Percentiles rank a stretch among this genome's conserved stretches.
Evolutionary conservation across 1,284 basidiomycete species (phyloP).

Genomic region (Neolentinus lepideus): DNA sequence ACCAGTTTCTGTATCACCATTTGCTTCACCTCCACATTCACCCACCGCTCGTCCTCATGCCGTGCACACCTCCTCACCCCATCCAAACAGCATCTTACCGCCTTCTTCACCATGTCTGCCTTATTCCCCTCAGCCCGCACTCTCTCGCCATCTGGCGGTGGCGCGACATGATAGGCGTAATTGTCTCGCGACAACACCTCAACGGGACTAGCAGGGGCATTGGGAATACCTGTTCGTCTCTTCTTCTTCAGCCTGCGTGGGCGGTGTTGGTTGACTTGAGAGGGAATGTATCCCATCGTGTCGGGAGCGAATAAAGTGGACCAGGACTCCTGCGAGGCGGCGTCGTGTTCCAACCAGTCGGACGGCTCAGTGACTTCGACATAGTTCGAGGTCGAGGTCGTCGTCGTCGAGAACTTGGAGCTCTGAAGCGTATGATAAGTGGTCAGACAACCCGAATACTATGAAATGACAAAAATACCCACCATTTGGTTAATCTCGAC

Average conservation of each 20-base stretch:
- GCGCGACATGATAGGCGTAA: slow-evolving; percentile 20
- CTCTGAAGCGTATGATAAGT: slow-evolving; percentile 19
- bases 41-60: slow-evolving; percentile 27
- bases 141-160: slow-evolving; percentile 1
- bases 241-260: slow-evolving; percentile 19
- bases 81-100: slow-evolving; percentile 13
- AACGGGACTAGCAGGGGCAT: slow-evolving; percentile 18
- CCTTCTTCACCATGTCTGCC: slow-evolving; percentile 18
- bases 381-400: slow-evolving; percentile 42
- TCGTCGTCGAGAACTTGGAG: slow-evolving; percentile 44
- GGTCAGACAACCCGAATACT: neutral
- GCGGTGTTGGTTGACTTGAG: slow-evolving; percentile 11
- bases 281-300: slow-evolving; percentile 3
- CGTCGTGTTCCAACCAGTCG: slow-evolving; percentile 4
- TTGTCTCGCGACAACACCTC: slow-evolving; percentile 22
- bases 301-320: slow-evolving; percentile 10
- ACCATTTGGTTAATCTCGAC: slow-evolving; percentile 24
- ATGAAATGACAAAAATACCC: slow-evolving; percentile 6
- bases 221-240: slow-evolving; percentile 9
- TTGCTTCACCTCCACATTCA: slow-evolving; percentile 33
- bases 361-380: slow-evolving; percentile 26
- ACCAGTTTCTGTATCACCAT: slow-evolving; percentile 18
- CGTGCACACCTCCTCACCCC: slow-evolving; percentile 17
- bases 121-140: slow-evolving; percentile 5
- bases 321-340: slow-evolving; percentile 7